Evolutionary conservation across 2,329 filamentous ascomycete genomes (phyloP).

Genomic region (Diplodia mutila): DNA sequence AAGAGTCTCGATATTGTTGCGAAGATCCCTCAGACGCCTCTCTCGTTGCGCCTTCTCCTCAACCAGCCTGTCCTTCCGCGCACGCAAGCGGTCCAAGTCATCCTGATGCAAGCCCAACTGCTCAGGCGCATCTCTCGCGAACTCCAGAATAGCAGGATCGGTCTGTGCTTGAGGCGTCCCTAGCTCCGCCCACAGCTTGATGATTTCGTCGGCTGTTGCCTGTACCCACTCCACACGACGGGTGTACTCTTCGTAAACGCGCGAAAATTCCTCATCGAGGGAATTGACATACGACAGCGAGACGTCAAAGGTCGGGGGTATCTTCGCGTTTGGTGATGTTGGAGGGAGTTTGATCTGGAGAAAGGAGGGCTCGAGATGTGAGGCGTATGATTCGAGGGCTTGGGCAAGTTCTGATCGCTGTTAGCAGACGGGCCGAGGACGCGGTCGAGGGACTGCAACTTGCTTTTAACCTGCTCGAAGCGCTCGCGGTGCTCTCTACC

Average conservation of each 20-base stretch:
- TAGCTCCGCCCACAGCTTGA: constrained; percentile 93
- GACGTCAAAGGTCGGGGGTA: constrained; percentile 87
- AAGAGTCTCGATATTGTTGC: constrained; percentile 75
- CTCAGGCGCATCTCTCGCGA: constrained; percentile 87
- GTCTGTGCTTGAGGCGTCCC: constrained; percentile 93
- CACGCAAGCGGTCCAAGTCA: constrained; percentile 73
- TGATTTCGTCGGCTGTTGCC: constrained; percentile 77
- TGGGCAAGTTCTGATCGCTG: constrained; percentile 75
- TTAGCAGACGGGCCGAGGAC: constrained; percentile 27
- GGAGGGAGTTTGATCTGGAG: constrained; percentile 84
- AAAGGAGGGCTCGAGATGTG: constrained; percentile 88
- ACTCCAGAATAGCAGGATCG: constrained; percentile 82
- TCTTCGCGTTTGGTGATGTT: constrained; percentile 72
- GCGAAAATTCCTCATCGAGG: constrained; percentile 87
- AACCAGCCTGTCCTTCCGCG: constrained; percentile 77
- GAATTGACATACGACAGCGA: constrained; percentile 84
- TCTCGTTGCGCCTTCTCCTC: constrained; percentile 90
- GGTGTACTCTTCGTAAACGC: constrained; percentile 95
- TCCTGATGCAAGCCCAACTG: constrained; percentile 91
- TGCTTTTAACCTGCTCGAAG: constrained; percentile 94
- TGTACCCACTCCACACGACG: constrained; percentile 78
- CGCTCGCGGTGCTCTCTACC: constrained; percentile 85
- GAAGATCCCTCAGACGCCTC: constrained; percentile 75
- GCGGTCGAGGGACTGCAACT: constrained; percentile 37
- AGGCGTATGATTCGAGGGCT: constrained; percentile 93